phyloP scores from a whole-genome alignment of 257 asterid genomes.

The Solanum arcanum region DNA sequence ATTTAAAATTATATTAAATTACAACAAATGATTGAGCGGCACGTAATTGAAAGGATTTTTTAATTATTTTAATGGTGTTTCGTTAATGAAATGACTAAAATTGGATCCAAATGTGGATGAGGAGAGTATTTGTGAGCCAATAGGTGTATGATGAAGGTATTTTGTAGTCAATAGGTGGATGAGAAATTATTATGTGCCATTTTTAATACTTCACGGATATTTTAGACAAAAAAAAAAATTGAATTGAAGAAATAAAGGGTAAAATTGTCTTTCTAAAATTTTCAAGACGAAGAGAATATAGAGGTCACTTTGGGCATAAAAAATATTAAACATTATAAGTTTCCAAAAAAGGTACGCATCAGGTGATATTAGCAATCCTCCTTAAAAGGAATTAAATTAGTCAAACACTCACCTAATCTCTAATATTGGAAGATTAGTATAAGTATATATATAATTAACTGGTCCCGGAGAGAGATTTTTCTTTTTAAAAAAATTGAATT shows the following conservation, averaged over 20 bases:
- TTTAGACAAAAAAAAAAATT: too few relatives aligned
- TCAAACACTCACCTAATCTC: background rate
- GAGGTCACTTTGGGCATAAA: background rate
- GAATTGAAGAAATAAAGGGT: background rate
- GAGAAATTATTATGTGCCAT: too few relatives aligned
- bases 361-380: background rate
- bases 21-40: too few relatives aligned
- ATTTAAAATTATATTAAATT: too few relatives aligned
- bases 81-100: too few relatives aligned
- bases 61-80: too few relatives aligned
- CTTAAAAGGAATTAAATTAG: background rate
- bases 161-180: too few relatives aligned
- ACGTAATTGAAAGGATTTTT: too few relatives aligned
- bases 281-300: background rate
- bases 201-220: too few relatives aligned
- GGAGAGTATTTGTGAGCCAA: too few relatives aligned
- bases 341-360: background rate
- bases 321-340: background rate
- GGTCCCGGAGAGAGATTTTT: background rate
- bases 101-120: too few relatives aligned
- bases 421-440: background rate
- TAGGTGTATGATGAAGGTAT: too few relatives aligned
- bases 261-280: background rate
- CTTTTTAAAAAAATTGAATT: background rate
- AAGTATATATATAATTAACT: background rate